Base-by-base conservation (phyloP, 2,329 filamentous ascomycete genomes). In the Periconia sp. region DNA sequence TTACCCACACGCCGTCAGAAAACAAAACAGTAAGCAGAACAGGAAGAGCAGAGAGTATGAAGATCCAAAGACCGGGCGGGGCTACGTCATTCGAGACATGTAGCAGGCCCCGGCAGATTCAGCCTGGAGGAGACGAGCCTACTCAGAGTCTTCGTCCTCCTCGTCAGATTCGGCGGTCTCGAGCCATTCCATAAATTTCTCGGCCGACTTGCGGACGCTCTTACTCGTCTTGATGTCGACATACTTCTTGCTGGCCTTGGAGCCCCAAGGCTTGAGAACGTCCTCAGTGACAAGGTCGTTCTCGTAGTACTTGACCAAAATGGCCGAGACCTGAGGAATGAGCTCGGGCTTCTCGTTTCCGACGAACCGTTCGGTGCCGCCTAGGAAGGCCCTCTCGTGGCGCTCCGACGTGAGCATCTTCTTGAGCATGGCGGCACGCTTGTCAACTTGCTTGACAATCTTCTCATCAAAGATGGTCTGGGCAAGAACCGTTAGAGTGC, bases 171-270 rank as follows among this genome's bases (percentile, higher is more conserved):
- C 88, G 40, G 92, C 92, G 73, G 88, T 89, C 59, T 89, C 84
- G 45, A 97, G 89, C 92, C 92, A 97, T 61, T 85, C 88, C 65
- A 96, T 81, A 82, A 99, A 99, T 54, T 89, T 86, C 78, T 95
- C 88, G 40, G 94, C 91, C 55, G 89, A 88, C 80, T 95, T 92
- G 77, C 92, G 90, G 52, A 97, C 91, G 81, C 95, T 95, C 81
- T 91, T 92, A 76, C 90, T 95, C 49, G 85, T 92, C 47, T 86
- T 70, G 48, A 95, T 74, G 69, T 97, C 92, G 59, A 95, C 89
- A 70, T 97, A 97, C 79, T 96, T 96, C 86, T 95, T 96, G 83
- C 90, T 96, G 46, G 92, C 91, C 81, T 94, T 96, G 68, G 83
- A 81, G 55, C 92, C 92, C 92, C 94, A 99, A 59, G 87, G 86